These are phyloP conservation scores for Cryptococcus jaspeensis DNA, from an alignment of 1,284 basidiomycete genomes.

Conservation along the genomic window DNA sequence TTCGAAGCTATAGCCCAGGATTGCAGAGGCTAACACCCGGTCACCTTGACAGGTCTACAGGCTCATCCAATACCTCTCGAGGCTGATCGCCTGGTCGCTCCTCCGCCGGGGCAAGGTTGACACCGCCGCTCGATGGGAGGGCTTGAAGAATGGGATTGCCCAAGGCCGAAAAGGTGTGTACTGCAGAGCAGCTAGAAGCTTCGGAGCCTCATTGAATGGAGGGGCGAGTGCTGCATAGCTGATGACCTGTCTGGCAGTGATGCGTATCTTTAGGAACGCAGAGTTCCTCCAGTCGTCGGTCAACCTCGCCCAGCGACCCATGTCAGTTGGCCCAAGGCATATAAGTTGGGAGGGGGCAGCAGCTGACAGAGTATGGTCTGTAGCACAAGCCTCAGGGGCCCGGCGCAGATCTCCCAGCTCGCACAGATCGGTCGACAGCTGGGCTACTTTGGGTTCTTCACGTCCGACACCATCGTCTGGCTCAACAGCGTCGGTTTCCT, in stretches of 20 bases:
- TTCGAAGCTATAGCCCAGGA: background rate
- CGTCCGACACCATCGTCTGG: conserved; percentile 80
- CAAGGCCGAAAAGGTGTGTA: conserved; percentile 73
- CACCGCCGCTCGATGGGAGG: conserved; percentile 70
- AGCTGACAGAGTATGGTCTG: background rate
- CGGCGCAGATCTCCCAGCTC: conserved; percentile 66
- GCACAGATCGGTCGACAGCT: conserved; percentile 82
- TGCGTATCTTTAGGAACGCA: conserved; percentile 89
- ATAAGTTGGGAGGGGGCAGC: background rate
- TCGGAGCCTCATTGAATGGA: background rate
- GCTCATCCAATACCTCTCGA: conserved; percentile 85
- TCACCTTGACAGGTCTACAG: conserved; percentile 68
- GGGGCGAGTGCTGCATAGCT: background rate
- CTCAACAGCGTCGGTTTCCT: conserved; percentile 73
- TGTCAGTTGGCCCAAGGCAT: conserved; percentile 30
- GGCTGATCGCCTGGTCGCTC: conserved; percentile 84
- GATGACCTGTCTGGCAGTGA: conserved; percentile 58
- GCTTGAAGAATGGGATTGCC: conserved; percentile 74
- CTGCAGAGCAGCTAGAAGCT: background rate
- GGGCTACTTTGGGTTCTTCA: conserved; percentile 85
- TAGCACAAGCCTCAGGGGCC: conserved; percentile 46
- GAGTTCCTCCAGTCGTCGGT: conserved; percentile 93
- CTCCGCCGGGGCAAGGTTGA: conserved; percentile 63
- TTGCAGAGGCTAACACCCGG: background rate
- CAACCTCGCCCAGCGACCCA: conserved; percentile 62